A percentile compares a stretch with the other conserved stretches of the same genome.
These are phyloP conservation scores for maize (Zea mays) DNA, from an alignment of 176 grass and related monocot species.

Conservation along the genomic window Zm-B73-REFERENCE-NAM-5.0 NC_050098.1:232444001-232444500, in stretches of 20 bases:
- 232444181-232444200: slow-evolving; percentile 46
- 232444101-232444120: not conserved
- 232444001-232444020: not conserved
- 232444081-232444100: not conserved
- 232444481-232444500: not conserved
- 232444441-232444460: slow-evolving; percentile 96
- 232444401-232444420: slow-evolving; percentile 89
- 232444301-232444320: slow-evolving; percentile 58
- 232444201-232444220: slow-evolving; percentile 73
- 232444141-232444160: slow-evolving; percentile 16
- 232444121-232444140: not conserved
- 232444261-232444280: slow-evolving; percentile 94
- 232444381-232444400: slow-evolving; percentile 71
- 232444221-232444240: slow-evolving; percentile 88
- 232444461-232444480: slow-evolving; percentile 65
- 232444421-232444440: slow-evolving; percentile 67
- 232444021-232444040: slow-evolving; percentile 1
- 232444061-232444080: not conserved
- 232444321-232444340: slow-evolving; percentile 1
- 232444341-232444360: slow-evolving; percentile 32
- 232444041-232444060: not conserved
- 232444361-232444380: slow-evolving; percentile 13
- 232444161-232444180: not conserved
- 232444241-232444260: slow-evolving; percentile 94
- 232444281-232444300: slow-evolving; percentile 96